phyloP scores from a whole-genome alignment of 768 basidiomycete species.

The Crucibulum laeve region DNA sequence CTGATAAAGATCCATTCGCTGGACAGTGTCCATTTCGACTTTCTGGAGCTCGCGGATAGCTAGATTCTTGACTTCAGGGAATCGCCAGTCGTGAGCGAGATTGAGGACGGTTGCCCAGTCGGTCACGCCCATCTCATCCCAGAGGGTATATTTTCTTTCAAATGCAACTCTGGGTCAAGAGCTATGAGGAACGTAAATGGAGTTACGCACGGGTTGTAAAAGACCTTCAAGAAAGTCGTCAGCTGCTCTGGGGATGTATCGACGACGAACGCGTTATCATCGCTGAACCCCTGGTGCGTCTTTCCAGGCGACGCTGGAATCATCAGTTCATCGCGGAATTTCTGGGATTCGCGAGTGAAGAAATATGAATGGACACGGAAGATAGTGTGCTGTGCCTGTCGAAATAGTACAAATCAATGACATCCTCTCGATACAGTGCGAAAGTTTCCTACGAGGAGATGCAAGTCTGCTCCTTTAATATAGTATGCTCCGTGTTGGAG shows the following conservation, averaged over 20 bases:
- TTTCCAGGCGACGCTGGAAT: constrained; percentile 25
- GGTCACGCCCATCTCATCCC: constrained; percentile 37
- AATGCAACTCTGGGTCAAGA: background rate
- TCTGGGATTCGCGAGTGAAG: constrained; percentile 45
- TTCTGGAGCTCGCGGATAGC: constrained; percentile 57
- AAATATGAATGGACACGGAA: constrained; percentile 52
- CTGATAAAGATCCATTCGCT: constrained; percentile 48
- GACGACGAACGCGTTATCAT: constrained; percentile 38
- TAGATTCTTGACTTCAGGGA: constrained; percentile 51
- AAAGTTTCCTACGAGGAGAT: constrained; percentile 14
- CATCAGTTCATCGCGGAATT: constrained; percentile 35
- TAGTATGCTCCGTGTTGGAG: background rate
- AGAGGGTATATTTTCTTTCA: background rate
- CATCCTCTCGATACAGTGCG: background rate
- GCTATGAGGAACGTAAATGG: background rate
- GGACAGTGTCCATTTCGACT: constrained; percentile 33
- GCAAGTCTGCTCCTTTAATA: constrained; percentile 15
- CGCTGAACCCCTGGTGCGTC: constrained; percentile 27
- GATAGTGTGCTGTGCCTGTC: constrained; percentile 43
- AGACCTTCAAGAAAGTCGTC: constrained; percentile 49
- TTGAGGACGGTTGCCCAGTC: constrained; percentile 58
- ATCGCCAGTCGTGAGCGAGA: constrained; percentile 55
- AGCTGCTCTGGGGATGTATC: constrained; percentile 35
- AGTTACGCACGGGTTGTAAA: constrained; percentile 45
- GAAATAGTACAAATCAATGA: background rate